phyloP scores from a whole-genome alignment of 2,329 filamentous ascomycete species.

The Annulohypoxylon truncatum region DNA sequence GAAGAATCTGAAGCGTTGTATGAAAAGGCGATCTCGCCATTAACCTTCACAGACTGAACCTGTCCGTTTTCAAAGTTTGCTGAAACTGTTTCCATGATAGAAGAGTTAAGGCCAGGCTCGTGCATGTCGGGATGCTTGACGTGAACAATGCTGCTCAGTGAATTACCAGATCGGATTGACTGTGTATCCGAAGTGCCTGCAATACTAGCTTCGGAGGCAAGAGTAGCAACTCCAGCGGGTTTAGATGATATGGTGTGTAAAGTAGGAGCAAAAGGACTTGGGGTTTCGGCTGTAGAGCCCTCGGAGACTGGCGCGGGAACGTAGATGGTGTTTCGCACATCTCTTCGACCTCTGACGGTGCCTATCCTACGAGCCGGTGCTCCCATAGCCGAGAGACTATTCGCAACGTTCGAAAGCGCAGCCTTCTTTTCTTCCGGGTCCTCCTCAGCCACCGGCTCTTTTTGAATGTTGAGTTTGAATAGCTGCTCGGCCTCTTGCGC shows the following conservation, averaged over 20 bases:
- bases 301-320: conserved; percentile 63
- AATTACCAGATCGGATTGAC: conserved; percentile 89
- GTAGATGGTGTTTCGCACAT: conserved; percentile 92
- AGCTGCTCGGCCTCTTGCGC: conserved; percentile 71
- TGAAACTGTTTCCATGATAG: conserved; percentile 91
- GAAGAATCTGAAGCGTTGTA: conserved; percentile 72
- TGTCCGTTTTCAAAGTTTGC: conserved; percentile 81
- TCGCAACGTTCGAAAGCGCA: conserved; percentile 80
- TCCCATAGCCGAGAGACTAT: conserved; percentile 72
- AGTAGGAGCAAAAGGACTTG: conserved; percentile 54
- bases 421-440: conserved; percentile 79
- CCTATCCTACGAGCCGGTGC: conserved; percentile 76
- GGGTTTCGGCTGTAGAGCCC: conserved; percentile 47
- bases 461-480: conserved; percentile 84
- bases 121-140: conserved; percentile 84
- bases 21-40: conserved; percentile 89
- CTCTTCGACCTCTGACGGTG: conserved; percentile 87
- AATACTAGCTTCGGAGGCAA: conserved; percentile 72
- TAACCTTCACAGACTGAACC: conserved; percentile 77
- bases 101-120: conserved; percentile 83
- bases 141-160: conserved; percentile 75
- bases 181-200: conserved; percentile 81
- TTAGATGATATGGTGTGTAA: conserved; percentile 53
- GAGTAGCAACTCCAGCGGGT: conserved; percentile 62
- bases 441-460: conserved; percentile 81